Base-by-base conservation (phyloP, 495 filamentous ascomycete genomes). In the Annulohypoxylon bovei region DNA sequence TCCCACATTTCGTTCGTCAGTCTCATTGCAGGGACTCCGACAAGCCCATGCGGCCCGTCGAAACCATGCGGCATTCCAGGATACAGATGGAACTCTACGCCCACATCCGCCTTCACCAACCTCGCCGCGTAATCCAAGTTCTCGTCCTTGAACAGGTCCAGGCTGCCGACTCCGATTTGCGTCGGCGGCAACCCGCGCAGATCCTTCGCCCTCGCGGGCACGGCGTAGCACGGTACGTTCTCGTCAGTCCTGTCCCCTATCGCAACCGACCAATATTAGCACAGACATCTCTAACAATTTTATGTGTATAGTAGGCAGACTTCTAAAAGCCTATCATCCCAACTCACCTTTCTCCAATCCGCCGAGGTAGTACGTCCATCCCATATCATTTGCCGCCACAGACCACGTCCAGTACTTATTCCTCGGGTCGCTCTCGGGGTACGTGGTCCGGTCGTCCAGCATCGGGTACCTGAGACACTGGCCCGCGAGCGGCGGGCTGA, bases 11-110 rank as follows among this genome's bases (percentile, higher is more conserved):
- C 35, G 1, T 52, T 30, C 3, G 46, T 49, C 4, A 53, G n/a
- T 22, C 30, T 40, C 40, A 47, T 74, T 7, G 68, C 4, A 18
- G 44, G 47, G 0, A 28, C 8, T 1, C 14, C 30, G 1, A 86
- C 83, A 66, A 82, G 87, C 0, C 74, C 81, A 72, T 87, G 85
- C 30, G 78, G 81, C 1, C 14, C 30, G 3, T 87, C 83, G 64
- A 82, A 88, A 0, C 74, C 81, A 75, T 87, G 85, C 35, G 78
- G 81, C 8, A 79, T 76, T 0, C 85, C 86, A 0, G 81, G 76
- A 72, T 83, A 87, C 30, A 87, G 71, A 71, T 86, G 83, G 22
- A 87, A 73, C 67, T 88, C 85, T 1, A 82, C 78, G 3, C 76
- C 65, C 3, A 82, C 80, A 23, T 79, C 81, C 18, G 66, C 70